Conservation (phyloP, 1,284 basidiomycete genomes). For the Rhizoctonia solani region DNA sequence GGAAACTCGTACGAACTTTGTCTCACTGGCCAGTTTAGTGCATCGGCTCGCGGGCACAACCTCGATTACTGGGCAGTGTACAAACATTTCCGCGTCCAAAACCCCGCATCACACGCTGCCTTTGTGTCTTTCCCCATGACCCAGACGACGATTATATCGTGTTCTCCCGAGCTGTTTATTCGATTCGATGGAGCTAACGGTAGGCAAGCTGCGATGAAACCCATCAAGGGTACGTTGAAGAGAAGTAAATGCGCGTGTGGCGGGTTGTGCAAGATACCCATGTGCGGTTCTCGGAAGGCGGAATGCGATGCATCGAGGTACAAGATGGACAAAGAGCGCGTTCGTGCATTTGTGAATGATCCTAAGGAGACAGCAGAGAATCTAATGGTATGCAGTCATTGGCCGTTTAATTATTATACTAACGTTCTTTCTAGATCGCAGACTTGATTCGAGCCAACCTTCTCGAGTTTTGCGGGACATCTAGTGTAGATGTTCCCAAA, state of each 20-base stretch:
- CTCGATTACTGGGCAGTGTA: slow-evolving; percentile 58
- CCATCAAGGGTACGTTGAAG: slow-evolving; percentile 81
- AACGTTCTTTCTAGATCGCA: slow-evolving; percentile 63
- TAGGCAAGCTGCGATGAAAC: slow-evolving; percentile 22
- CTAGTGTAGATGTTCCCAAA: slow-evolving; percentile 75
- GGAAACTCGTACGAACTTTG: slow-evolving; percentile 98
- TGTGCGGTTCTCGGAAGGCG: slow-evolving; percentile 10
- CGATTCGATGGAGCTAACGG: slow-evolving; percentile 72
- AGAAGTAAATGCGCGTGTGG: slow-evolving; percentile 26
- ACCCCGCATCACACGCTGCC: slow-evolving; percentile 91
- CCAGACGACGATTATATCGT: slow-evolving; percentile 62
- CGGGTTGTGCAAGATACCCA: slow-evolving; percentile 21
- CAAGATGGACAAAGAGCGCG: slow-evolving; percentile 44
- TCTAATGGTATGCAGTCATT: slow-evolving; percentile 62
- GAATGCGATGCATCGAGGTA: slow-evolving; percentile 35
- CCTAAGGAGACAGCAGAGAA: slow-evolving; percentile 96
- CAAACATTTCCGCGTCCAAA: slow-evolving; percentile 69
- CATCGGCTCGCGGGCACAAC: slow-evolving; percentile 50
- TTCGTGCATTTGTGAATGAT: slow-evolving; percentile 64
- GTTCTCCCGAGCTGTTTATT: slow-evolving; percentile 93
- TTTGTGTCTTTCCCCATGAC: slow-evolving; percentile 74
- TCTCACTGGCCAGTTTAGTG: slow-evolving; percentile 75
- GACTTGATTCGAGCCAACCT: slow-evolving; percentile 95
- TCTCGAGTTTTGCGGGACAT: slow-evolving; percentile 55
- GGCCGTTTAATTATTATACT: not conserved